Base-by-base conservation (phyloP, 805 yeast genomes). In the Candida coquimbonensis region DNA sequence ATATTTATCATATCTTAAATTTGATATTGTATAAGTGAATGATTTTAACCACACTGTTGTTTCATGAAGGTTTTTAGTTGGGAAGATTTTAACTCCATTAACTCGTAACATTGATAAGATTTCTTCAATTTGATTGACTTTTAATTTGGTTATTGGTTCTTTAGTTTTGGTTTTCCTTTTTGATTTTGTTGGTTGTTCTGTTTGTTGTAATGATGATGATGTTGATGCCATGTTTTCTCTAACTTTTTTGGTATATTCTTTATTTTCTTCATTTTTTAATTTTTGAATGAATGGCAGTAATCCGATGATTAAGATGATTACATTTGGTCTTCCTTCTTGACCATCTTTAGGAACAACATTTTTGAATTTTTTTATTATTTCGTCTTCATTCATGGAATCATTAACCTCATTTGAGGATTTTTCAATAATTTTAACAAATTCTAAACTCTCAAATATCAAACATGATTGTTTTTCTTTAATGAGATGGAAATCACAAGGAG, bases 1-100 rank as follows among this genome's bases (percentile, higher is more conserved):
- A 34, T 63, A 62, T 21, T 76, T 76, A 55, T 82, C 88, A 60
- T 77, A 77, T 29, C 78, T 55, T 12, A 77, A 66, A 14, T 64
- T 58, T 0, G 80, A 70, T 7, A 83, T 69, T 0, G 87, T 70
- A 52, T 79, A 75, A 0, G 85, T 66, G 50, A 81, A 71, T 14
- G 81, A 73, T 39, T 68, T 73, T 14, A 82, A 55, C 80, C 87
- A 80, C 5, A 64, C 69, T 1, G 69, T 45, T 1, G 75, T 62
- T 42, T 80, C 86, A 40, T 60, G 68, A 7, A 57, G 55, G 39
- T 68, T 75, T 62, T 67, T 70, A 2, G 75, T 69, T 14, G 72
- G 74, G 52, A 80, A 78, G 1, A 80, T 57, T 50, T 78, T 78
- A 19, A 77, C 60, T 4, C 73, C 72, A 31, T 66, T 53, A 7